Conservation (phyloP, 2,329 filamentous ascomycete genomes). For the Alternaria infectoria region DNA sequence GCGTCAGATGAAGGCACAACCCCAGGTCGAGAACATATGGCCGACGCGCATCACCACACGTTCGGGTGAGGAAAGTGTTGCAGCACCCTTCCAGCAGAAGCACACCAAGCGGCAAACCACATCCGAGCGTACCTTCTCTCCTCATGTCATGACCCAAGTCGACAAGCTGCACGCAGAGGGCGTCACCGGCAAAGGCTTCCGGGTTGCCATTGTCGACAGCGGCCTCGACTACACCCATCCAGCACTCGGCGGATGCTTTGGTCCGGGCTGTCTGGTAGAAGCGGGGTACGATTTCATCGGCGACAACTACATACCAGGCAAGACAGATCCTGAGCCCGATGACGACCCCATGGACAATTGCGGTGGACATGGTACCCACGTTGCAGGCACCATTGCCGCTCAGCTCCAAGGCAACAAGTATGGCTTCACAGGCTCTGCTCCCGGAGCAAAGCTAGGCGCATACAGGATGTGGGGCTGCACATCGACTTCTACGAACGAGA, state of each 20-base stretch:
- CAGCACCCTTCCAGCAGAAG: neutral
- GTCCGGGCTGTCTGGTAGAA: conserved; percentile 63
- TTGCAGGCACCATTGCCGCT: conserved; percentile 66
- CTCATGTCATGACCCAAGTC: conserved; percentile 44
- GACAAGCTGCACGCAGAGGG: conserved; percentile 52
- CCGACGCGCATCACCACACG: conserved; percentile 15
- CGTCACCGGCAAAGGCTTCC: conserved; percentile 55
- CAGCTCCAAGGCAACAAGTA: conserved; percentile 52
- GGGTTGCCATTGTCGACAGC: conserved; percentile 53
- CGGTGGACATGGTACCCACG: conserved; percentile 62
- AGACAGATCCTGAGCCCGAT: conserved; percentile 54
- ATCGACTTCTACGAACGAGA: conserved; percentile 13
- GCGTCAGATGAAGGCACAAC: neutral
- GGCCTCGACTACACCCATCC: conserved; percentile 66
- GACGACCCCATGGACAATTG: conserved; percentile 60
- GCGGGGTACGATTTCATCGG: conserved; percentile 66
- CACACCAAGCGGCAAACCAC: conserved; percentile 15
- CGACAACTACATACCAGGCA: conserved; percentile 50
- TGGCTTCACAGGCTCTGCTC: conserved; percentile 28
- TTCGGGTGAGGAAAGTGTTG: neutral
- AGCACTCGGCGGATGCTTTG: conserved; percentile 69
- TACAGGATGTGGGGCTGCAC: conserved; percentile 21
- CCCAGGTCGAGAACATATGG: conserved; percentile 16
- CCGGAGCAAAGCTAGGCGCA: conserved; percentile 22
- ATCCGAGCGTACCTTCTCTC: conserved; percentile 17